These are phyloP conservation scores for Phalaenopsis aphrodite DNA, from an alignment of 106 monocot species.

Conservation along the genomic window DNA sequence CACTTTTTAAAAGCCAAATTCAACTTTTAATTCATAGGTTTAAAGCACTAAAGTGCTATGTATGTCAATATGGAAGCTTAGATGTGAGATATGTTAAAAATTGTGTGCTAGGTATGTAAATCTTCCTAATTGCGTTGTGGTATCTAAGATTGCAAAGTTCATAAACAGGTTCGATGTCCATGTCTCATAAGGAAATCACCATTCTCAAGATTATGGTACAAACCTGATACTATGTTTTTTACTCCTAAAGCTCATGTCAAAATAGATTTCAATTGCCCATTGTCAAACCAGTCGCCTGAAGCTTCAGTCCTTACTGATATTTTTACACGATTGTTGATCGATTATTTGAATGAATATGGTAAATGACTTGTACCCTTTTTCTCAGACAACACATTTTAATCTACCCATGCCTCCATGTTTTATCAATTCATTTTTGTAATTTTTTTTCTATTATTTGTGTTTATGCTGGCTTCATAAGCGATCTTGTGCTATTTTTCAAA, in stretches of 20 bases:
- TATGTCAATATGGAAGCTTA: no score
- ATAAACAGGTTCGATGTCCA: slow-evolving; percentile 57
- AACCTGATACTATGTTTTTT: slow-evolving; percentile 77
- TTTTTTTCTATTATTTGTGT: neutral
- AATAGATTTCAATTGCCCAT: slow-evolving; percentile 85
- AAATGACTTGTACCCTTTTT: slow-evolving; percentile 11
- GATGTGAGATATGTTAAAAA: no score
- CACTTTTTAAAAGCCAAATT: no score
- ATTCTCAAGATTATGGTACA: slow-evolving; percentile 90
- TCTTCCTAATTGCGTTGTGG: no score
- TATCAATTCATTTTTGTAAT: neutral
- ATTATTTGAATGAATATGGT: slow-evolving; percentile 95
- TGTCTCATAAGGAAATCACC: slow-evolving; percentile 50
- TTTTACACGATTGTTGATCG: slow-evolving; percentile 71
- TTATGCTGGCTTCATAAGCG: neutral
- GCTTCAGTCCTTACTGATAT: slow-evolving; percentile 70
- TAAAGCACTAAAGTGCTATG: no score
- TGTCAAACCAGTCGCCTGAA: slow-evolving; percentile 76
- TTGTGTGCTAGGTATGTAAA: no score
- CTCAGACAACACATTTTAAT: neutral
- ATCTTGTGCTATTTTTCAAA: neutral
- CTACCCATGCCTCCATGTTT: neutral
- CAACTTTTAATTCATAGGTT: no score
- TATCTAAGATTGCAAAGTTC: slow-evolving; percentile 13
- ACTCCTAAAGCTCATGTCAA: slow-evolving; percentile 69